Evolutionary conservation across 2,329 filamentous ascomycete genomes (phyloP).

Genomic region (Hypocreales sp.): DNA sequence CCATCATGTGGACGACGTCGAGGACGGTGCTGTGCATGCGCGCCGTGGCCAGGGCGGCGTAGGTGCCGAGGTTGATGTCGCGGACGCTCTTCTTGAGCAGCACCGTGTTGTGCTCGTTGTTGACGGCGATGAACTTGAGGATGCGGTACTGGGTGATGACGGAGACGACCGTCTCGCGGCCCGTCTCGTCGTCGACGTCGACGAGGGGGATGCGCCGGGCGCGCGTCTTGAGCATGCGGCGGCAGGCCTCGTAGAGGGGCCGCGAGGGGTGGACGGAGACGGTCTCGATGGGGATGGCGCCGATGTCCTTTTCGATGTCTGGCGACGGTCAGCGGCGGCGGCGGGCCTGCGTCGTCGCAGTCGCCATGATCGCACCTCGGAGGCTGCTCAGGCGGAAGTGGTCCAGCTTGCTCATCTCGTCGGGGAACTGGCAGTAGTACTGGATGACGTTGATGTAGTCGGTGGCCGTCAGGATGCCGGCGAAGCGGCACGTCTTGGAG

Average conservation of each 20-base stretch:
- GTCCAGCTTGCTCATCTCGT: constrained; percentile 77
- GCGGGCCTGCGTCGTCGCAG: too few relatives aligned
- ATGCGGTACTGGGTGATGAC: constrained; percentile 98
- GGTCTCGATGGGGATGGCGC: constrained; percentile 81
- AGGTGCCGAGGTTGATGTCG: constrained; percentile 76
- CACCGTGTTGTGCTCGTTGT: constrained; percentile 71
- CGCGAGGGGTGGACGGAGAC: constrained; percentile 86
- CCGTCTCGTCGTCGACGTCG: constrained; percentile 87
- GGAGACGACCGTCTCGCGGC: constrained; percentile 82
- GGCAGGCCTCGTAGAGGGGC: constrained; percentile 88
- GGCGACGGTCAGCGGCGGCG: neutral
- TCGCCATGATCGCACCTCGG: too few relatives aligned
- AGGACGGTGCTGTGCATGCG: constrained; percentile 84
- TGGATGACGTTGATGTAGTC: constrained; percentile 99
- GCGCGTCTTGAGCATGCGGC: constrained; percentile 83
- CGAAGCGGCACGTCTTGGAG: constrained; percentile 81
- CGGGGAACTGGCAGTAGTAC: constrained; percentile 96
- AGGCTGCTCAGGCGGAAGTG: constrained; percentile 87
- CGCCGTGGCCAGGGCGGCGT: constrained; percentile 64
- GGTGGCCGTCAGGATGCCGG: constrained; percentile 83
- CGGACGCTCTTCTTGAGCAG: constrained; percentile 74
- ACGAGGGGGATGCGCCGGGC: constrained; percentile 88
- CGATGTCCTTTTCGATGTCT: constrained; percentile 94
- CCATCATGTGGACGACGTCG: constrained; percentile 86
- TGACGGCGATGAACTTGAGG: constrained; percentile 96